A percentile compares a stretch with the other conserved stretches of the same genome.
Evolutionary conservation across 2,329 filamentous ascomycete species (phyloP).

Genomic region (Rasamsonia emersonii): DNA sequence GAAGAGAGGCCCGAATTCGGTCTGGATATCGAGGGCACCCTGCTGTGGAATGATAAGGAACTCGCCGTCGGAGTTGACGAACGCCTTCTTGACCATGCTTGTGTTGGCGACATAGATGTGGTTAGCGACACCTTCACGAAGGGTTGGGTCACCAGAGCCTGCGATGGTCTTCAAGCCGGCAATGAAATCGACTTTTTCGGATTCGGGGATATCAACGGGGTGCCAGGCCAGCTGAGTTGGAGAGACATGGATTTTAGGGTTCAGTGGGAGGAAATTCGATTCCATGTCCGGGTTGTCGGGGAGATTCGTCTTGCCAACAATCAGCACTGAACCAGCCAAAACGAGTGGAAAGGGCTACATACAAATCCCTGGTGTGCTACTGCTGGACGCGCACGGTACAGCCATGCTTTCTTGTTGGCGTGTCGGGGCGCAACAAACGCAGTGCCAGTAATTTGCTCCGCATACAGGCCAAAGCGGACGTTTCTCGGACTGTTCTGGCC

Average conservation of each 20-base stretch:
- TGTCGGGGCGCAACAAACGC: slow-evolving; percentile 50
- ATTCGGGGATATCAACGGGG: slow-evolving; percentile 44
- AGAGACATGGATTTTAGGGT: slow-evolving; percentile 46
- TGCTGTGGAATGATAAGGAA: slow-evolving; percentile 57
- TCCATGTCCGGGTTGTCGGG: slow-evolving; percentile 29
- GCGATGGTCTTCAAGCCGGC: slow-evolving; percentile 47
- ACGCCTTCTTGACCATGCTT: slow-evolving; percentile 49
- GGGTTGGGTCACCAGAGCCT: slow-evolving; percentile 48
- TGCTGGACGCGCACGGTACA: slow-evolving; percentile 49
- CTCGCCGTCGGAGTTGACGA: slow-evolving; percentile 58
- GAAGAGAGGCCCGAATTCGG: slow-evolving; percentile 56
- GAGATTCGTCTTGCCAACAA: slow-evolving; percentile 35
- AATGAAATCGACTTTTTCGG: slow-evolving; percentile 47
- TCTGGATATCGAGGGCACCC: slow-evolving; percentile 58
- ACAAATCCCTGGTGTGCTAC: slow-evolving; percentile 47
- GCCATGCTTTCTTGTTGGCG: slow-evolving; percentile 51
- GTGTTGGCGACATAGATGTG: slow-evolving; percentile 49
- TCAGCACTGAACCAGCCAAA: slow-evolving; percentile 4
- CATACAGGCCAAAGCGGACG: slow-evolving; percentile 28
- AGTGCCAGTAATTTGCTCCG: slow-evolving; percentile 47
- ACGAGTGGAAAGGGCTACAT: slow-evolving; percentile 7
- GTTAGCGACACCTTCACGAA: slow-evolving; percentile 48
- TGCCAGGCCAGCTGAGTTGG: slow-evolving; percentile 52
- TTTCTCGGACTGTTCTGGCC: slow-evolving; percentile 31
- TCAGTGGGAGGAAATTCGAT: slow-evolving; percentile 29